Conservation (phyloP, 768 basidiomycete genomes). For the Tulasnella sp. region DNA sequence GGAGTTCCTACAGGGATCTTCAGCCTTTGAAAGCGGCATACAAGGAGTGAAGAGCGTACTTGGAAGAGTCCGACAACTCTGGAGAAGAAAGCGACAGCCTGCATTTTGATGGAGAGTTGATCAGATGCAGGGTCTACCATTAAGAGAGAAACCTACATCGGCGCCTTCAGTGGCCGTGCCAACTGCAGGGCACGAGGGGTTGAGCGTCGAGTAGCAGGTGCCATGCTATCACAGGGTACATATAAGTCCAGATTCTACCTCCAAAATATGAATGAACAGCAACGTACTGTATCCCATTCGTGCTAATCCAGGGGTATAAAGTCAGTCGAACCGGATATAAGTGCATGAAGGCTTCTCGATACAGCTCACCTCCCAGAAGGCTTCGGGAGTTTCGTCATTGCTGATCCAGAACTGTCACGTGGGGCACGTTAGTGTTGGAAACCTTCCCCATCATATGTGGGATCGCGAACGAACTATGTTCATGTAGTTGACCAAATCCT, state of each 20-base stretch:
- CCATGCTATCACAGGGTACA: conserved; percentile 20
- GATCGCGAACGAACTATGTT: background rate
- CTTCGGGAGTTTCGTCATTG: conserved; percentile 23
- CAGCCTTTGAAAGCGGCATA: conserved; percentile 5
- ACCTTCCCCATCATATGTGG: too few relatives aligned
- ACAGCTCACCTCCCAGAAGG: conserved; percentile 21
- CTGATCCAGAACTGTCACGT: conserved; percentile 14
- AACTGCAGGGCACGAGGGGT: conserved; percentile 22
- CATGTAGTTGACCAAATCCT: conserved; percentile 22
- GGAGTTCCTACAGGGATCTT: conserved; percentile 37
- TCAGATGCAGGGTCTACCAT: background rate
- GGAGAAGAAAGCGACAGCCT: conserved; percentile 9
- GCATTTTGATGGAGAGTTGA: background rate
- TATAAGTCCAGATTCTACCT: too few relatives aligned
- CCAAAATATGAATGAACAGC: too few relatives aligned
- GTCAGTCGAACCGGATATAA: background rate
- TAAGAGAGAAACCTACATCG: conserved; percentile 23
- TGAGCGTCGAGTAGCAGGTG: conserved; percentile 26
- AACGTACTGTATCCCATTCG: conserved; percentile 20
- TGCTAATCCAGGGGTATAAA: conserved; percentile 17
- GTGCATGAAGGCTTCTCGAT: background rate
- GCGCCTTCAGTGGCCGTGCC: conserved; percentile 16
- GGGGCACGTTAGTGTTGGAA: too few relatives aligned
- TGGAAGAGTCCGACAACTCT: conserved; percentile 48
- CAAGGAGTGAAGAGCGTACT: conserved; percentile 22